These are phyloP conservation scores for Pouteria glomerata DNA, from an alignment of 148 eudicot species.

Conservation along the genomic window DNA sequence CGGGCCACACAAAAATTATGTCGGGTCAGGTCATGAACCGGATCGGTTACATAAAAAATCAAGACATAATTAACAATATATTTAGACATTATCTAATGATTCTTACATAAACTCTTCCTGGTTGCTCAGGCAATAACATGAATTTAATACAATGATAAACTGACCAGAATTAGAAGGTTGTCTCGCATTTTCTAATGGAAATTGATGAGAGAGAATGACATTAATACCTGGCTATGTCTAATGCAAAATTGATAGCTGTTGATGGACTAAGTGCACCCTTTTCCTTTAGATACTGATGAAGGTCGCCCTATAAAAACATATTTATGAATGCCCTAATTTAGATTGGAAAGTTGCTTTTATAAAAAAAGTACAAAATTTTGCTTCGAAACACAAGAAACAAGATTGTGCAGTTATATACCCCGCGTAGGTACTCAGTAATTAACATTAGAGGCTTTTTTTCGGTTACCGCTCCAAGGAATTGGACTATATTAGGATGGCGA, in stretches of 20 bases:
- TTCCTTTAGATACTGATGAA: conserved; percentile 84
- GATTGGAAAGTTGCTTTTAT: background rate
- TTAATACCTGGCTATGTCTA: conserved; percentile 91
- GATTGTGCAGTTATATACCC: conserved; percentile 41
- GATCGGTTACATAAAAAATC: too few species aligned
- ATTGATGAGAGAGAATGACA: background rate
- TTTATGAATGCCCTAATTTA: background rate
- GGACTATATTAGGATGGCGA: conserved; percentile 98
- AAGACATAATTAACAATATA: too few species aligned
- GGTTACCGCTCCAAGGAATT: conserved; percentile 98
- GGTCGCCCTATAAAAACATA: conserved; percentile 65
- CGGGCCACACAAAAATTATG: too few species aligned
- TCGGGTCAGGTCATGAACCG: too few species aligned
- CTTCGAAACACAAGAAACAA: background rate
- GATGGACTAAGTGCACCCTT: conserved; percentile 83
- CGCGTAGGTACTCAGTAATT: conserved; percentile 87
- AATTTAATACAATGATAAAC: background rate
- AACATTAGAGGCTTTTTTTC: conserved; percentile 95
- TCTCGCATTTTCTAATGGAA: background rate
- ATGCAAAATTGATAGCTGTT: conserved; percentile 80
- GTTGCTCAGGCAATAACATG: background rate
- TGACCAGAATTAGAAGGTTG: background rate
- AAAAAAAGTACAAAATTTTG: background rate
- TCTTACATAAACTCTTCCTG: background rate
- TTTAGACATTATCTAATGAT: background rate